Evolutionary conservation across 140 eudicot genomes (phyloP), one percentile per base, ranked within the genome.

Genomic region (Stevia rebaudiana): DNA sequence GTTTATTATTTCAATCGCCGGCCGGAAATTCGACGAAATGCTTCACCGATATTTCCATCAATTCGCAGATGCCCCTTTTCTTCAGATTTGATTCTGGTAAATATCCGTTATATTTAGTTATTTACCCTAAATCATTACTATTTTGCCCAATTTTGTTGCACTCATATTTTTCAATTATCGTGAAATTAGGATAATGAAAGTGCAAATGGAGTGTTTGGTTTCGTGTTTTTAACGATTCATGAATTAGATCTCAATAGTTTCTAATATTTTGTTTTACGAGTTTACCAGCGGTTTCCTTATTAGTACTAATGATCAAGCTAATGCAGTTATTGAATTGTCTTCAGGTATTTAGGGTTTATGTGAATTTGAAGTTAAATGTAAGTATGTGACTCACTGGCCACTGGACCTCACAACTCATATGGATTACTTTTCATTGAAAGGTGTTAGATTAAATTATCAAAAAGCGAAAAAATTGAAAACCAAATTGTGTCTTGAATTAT

Each of bases 1-100:
- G n/a, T n/a, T 58, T 18, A 3, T 43, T 42, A 18, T 19, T 48
- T 46, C 50, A 41, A 64, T 36, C 51, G 78, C 78, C 73, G 78
- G 78, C 78, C 61, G 65, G 17, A 6, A 31, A 73, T 65, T 73
- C 55, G 54, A 55, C 72, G 65, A 73, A 73, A 65, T 73, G 73
- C 68, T 13, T 65, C 54, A 65, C 43, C 43, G 33, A 62, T 37
- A 71, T 72, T 42, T 51, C 42, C 64, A 63, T 63, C 55, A 61
- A 39, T 63, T 43, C 40, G n/a, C 25, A 53, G 28, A 24, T 15
- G 5, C 37, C 43, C 57, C 28, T 71, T 51, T 18, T 36, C 48
- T 50, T 71, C 49, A 28, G 47, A 51, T 44, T 36, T 53, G 11
- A 43, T 0, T 37, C 55, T 36, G 68, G 68, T 74, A 65, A 42